Base-by-base conservation (phyloP, 2,329 filamentous ascomycete species). In the Aspergillus novofumigatus region DNA sequence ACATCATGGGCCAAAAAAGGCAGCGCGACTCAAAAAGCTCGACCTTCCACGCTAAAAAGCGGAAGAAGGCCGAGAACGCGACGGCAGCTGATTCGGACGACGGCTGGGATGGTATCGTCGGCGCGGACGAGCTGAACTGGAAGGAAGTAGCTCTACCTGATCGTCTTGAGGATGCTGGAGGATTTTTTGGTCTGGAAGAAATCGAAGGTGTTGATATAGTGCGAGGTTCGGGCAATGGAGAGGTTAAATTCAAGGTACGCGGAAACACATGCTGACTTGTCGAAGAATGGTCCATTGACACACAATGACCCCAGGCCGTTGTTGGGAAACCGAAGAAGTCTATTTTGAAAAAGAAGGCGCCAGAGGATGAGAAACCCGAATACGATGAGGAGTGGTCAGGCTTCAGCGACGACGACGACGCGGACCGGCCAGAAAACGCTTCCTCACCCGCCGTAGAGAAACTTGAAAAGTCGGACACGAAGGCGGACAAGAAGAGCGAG, bases 161-260 rank as follows among this genome's bases (percentile, higher is more conserved):
- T 68, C 86, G 89, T 69, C 80, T 92, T 65, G 86, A 93, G 49
- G 91, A 97, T 75, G 90, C 90, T n/a, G 92, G 95, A 62, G 94
- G 94, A 0, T 97, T 99, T 72, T 95, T 88, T 66, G 92, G 90
- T 0, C 77, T 99, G 1, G 92, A 99, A 68, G 92, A 97, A 67
- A 88, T 97, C 49, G 90, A 96, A 17, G 91, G 90, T 52, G 90
- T 99, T 1, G 90, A 96, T 29, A 81, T 99, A n/a, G 79, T 96
- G 45, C 84, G 82, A 60, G 76, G 80, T 25, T 81, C 87, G 29
- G 86, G 85, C 7, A 76, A 80, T 53, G 80, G 77, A 38, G 65
- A 74, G 41, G 54, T 80, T 44, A 69, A 71, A 55, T 80, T 78
- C 61, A 75, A 74, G 71, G 77, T 77, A 69, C 28, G 62, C 20